Base-by-base conservation (phyloP, 805 yeast species). In the Hagleromyces aurorensis region DNA sequence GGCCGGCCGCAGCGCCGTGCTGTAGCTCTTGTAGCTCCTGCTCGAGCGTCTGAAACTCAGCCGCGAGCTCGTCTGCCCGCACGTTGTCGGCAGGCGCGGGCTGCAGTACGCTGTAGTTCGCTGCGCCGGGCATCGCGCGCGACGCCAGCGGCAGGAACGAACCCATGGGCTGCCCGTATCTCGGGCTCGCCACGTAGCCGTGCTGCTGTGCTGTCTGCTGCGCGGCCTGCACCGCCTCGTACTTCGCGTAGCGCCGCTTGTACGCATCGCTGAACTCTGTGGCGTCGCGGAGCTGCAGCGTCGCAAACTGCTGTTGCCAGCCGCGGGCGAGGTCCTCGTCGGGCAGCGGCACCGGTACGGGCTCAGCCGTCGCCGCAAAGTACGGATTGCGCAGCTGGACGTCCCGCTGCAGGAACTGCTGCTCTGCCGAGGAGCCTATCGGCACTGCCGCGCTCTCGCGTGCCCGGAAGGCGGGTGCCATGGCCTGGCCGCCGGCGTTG, bases 231-330 rank as follows among this genome's bases (percentile, higher is more conserved):
- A 27, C 34, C 16, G 36, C 30, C 27, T 44, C 52, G 34, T 50
- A 55, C 1, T 33, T 29, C 4, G 40, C 31, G 36, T 55, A 55
- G 21, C 46, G 25, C 13, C 27, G 38, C 30, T 51, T 51, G 30
- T 55, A 55, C 19, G 45, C 50, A 10, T 41, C 32, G 23, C 47
- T 40, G 24, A 51, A 51, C 34, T 52, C 57, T 29, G 48, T 13
- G 9, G 52, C 52, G 30, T 55, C 61, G 4, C 41, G 40, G 6
- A 55, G 35, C 13, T 37, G 34, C 44, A 55, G 45, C 3, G 44
- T 33, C 1, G 55, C 36, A 20, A 53, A 50, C 32, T 55, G 49
- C 10, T 38, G 28, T 8, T 48, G 18, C 52, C 55, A 48, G 7
- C 27, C 21, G 11, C 21, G 18, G 20, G 25, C 11, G 12, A 15